These are phyloP conservation scores for Camellia sinensis DNA, from an alignment of 148 eudicot genomes.

Conservation along the genomic window DNA sequence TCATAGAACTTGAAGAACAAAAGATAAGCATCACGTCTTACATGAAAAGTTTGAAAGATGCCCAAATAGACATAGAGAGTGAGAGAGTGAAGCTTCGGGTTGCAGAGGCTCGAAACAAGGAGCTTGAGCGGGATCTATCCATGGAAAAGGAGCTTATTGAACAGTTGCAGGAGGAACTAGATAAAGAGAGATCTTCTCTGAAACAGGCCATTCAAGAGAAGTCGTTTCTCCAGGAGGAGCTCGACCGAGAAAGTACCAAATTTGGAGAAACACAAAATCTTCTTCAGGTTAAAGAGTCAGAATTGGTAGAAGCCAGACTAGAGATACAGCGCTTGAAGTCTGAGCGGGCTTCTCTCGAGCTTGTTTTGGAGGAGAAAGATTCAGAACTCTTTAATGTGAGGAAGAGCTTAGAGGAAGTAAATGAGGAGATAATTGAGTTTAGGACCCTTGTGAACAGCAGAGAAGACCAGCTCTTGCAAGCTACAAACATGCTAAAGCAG, in stretches of 20 bases:
- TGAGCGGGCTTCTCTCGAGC: slow-evolving; percentile 54
- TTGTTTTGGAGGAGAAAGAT: slow-evolving; percentile 60
- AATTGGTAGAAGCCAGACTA: slow-evolving; percentile 72
- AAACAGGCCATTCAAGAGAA: slow-evolving; percentile 41
- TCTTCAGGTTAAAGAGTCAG: slow-evolving; percentile 53
- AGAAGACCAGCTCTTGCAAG: slow-evolving; percentile 61
- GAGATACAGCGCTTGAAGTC: slow-evolving; percentile 64
- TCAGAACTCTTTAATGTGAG: slow-evolving; percentile 51
- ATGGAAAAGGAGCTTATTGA: slow-evolving; percentile 50
- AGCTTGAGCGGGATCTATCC: slow-evolving; percentile 55
- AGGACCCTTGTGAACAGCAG: slow-evolving; percentile 40
- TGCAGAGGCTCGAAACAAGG: slow-evolving; percentile 67
- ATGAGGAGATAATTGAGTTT: slow-evolving; percentile 52
- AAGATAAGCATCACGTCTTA: slow-evolving; percentile 45
- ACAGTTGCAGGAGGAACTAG: slow-evolving; percentile 44
- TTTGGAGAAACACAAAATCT: slow-evolving; percentile 39
- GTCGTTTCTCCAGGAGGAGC: slow-evolving; percentile 45
- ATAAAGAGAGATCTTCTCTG: slow-evolving; percentile 49
- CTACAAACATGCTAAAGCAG: slow-evolving; percentile 51
- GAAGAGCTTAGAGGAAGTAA: slow-evolving; percentile 50
- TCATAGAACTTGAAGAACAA: slow-evolving; percentile 54
- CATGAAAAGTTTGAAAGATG: slow-evolving; percentile 52
- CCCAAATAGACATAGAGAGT: slow-evolving; percentile 61
- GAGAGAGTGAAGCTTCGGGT: slow-evolving; percentile 65
- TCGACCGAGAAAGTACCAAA: slow-evolving; percentile 44